Evolutionary conservation across 768 basidiomycete genomes (phyloP), one percentile per base, ranked within the genome.

Genomic region (Holtermannia corniformis): DNA sequence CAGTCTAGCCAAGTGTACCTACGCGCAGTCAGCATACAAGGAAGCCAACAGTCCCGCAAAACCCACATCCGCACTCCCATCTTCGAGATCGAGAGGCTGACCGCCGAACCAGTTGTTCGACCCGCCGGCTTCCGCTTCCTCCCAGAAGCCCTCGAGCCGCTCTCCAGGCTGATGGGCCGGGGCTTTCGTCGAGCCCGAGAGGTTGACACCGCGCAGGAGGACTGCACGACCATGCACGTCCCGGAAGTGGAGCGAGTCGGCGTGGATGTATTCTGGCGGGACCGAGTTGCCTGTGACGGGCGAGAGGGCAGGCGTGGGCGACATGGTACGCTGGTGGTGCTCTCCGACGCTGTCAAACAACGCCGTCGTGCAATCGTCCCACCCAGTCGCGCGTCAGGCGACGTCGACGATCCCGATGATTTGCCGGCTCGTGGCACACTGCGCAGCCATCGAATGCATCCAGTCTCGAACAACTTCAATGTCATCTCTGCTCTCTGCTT

Each of bases 151-250:
- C 1, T 88, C 81, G 1, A 82, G 76, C 24, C 80, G 61, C 54
- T 86, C 78, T 0, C 84, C 84, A 0, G 82, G 86, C 51, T 81
- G 78, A 44, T 77, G 80, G 0, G 81, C 67, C 0, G 93, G 92
- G 0, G 85, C 82, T 70, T 99, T 99, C 44, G 85, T 81, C 0
- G 87, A 83, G 14, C 88, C 89, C 12, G 88, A 86, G 47, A 97
- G 80, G 72, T 99, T 99, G 44, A 96, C 86, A 22, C 93, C 93
- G 51, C 92, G 81, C 0, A 99, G 76, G 21, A 96, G 76, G 19
- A 93, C 73, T 0, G 85, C 51, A 43, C 61, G 62, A 25, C 64
- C 58, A 13, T 57, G 24, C 5, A 53, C 60, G 51, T 68, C 72
- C 47, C 63, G 62, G 54, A 72, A 72, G 53, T 67, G 54, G 53